Percentiles rank a stretch among this genome's conserved stretches.
These are phyloP conservation scores for Haematococcus sp. DNA, from an alignment of 139 green algal species.

Conservation along the genomic window DNA sequence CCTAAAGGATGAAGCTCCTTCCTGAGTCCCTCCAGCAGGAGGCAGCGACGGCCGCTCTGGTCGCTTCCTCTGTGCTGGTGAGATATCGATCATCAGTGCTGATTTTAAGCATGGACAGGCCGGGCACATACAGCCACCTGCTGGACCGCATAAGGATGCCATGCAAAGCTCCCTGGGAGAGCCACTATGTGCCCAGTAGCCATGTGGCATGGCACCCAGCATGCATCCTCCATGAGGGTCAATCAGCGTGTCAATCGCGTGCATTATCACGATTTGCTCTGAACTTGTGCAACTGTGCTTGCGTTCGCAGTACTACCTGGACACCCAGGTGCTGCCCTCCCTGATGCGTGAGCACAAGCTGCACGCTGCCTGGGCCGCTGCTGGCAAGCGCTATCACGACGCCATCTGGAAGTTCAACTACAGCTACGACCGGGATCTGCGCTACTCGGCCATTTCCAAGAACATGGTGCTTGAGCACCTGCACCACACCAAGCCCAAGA, in stretches of 20 bases:
- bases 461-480: conserved; percentile 55
- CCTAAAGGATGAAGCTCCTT: conserved; percentile 28
- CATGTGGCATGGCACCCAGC: too few species aligned
- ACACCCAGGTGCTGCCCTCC: conserved; percentile 56
- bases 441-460: conserved; percentile 56
- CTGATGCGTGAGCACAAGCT: conserved; percentile 68
- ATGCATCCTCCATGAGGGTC: not conserved
- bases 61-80: conserved; percentile 38
- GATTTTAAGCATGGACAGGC: too few species aligned
- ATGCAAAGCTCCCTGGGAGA: too few species aligned
- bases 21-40: conserved; percentile 48
- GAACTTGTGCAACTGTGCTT: not conserved
- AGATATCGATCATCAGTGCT: not conserved
- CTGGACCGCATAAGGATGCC: too few species aligned
- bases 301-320: conserved; percentile 34
- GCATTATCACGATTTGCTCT: not conserved
- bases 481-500: conserved; percentile 56
- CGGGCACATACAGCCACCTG: too few species aligned
- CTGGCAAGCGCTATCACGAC: conserved; percentile 56
- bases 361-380: conserved; percentile 49
- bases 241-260: not conserved
- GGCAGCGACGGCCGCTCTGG: conserved; percentile 33
- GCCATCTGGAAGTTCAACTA: conserved; percentile 64
- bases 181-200: too few species aligned
- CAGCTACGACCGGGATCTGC: conserved; percentile 56